Base-by-base conservation (phyloP, 805 yeast species). In the Tetrapisispora namnaoensis region DNA sequence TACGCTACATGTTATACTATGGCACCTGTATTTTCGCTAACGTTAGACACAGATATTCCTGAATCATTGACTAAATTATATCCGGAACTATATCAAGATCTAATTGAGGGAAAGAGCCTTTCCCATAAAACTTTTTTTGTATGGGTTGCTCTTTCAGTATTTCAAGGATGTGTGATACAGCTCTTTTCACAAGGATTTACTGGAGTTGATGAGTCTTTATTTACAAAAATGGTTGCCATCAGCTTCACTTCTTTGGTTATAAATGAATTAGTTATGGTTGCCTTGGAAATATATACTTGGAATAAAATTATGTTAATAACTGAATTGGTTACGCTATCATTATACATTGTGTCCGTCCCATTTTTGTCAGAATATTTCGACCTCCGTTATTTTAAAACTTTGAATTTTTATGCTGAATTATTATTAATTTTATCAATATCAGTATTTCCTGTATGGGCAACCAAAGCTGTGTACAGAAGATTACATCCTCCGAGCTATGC, bases 1-100 rank as follows among this genome's bases (percentile, higher is more conserved):
- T 93, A 93, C 67, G 95, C 98, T 2, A 93, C 99, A 0, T 76
- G 88, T 48, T 93, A 93, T 67, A 93, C 99, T 0, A 93, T 93
- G 99, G 89, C 91, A 49, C 99, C 99, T 0, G 98, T 93, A 1
- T 93, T 93, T 59, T 86, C 96, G 0, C 70, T 93, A 55, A 96
- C 95, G 0, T 74, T 88, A 44, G 98, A 93, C 64, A 80, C 82
- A 48, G 99, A 93, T 64, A 90, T 93, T 44, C 88, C 82, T 58
- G 96, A 89, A 62, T 83, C 82, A 46, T 76, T 93, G 54, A 93
- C 96, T 1, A 82, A 82, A 50, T 72, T 89, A 49, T 93, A 91
- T 63, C 99, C 99, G 0, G 99, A 93, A 65, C 74, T 93, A 39
- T 93, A 93, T 70, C 85, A 85, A 59, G 99, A 93, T 65, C 73